Evolutionary conservation across 2,329 filamentous ascomycete genomes (phyloP), one percentile per base, ranked within the genome.

Genomic region (Alternaria tenuissima): DNA sequence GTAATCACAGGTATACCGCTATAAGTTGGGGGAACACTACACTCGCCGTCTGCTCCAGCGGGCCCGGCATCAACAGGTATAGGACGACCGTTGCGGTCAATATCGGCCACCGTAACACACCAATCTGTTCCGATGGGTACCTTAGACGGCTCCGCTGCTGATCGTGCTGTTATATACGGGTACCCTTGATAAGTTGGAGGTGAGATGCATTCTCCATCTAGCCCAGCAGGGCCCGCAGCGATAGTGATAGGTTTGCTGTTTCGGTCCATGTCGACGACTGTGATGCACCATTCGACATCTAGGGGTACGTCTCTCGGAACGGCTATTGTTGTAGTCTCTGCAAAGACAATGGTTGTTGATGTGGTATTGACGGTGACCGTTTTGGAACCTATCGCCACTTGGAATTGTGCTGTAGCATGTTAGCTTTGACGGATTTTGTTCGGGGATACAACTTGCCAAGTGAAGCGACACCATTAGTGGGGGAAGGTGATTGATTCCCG

Each of bases 191-290:
- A 65, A 1, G 54, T 53, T 34, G 60, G 54, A 12, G 62, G 53
- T 9, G 58, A 14, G 7, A 38, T 48, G 20, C 66, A 69, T 43
- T 61, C 52, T 11, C 66, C 59, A 16, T 63, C 55, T 32, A 51
- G 4, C 8, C 44, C 57, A 7, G 65, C 64, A 34, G 61, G 54
- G 11, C 57, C 55, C 12, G 44, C 61, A 34, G 55, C 61, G 14
- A 67, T 18, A 7, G 63, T 47, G 6, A 67, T 32, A 22, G 47
- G 59, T 0, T 44, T 20, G 11, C 57, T 61, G 16, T 62, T 58
- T 18, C 53, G 46, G 22, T 61, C 46, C 30, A 67, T 39, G 22
- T 67, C 64, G 7, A 61, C 60, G 12, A 69, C 52, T 12, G 65
- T 69, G 9, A 66, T 16, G 39, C 66, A 69, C 61, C 59, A 68